Percentiles rank a stretch among this genome's conserved stretches.
These are phyloP conservation scores for Pachyrhizus erosus DNA, from an alignment of 306 rosid species.

Conservation along the genomic window DNA sequence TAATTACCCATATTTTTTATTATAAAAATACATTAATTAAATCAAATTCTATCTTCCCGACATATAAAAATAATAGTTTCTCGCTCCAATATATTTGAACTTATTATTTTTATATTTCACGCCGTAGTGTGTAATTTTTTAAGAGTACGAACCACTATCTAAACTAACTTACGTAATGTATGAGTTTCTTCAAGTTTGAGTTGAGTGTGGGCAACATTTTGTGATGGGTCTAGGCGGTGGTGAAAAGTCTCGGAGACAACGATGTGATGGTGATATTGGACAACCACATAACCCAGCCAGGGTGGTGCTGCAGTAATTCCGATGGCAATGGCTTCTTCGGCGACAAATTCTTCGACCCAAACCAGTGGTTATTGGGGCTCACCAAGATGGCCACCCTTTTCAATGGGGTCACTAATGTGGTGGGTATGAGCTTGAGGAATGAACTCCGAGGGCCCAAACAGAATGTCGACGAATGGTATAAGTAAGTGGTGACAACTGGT, in stretches of 20 bases:
- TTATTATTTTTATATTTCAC: background rate
- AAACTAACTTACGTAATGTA: background rate
- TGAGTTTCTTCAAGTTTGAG: background rate
- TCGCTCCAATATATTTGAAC: no score
- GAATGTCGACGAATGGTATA: slow-evolving; percentile 79
- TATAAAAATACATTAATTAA: no score
- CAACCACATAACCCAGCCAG: slow-evolving; percentile 78
- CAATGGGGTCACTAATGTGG: slow-evolving; percentile 62
- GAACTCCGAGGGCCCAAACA: slow-evolving; percentile 90
- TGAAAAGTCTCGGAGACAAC: slow-evolving; percentile 61
- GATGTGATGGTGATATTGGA: slow-evolving; percentile 84
- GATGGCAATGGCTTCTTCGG: slow-evolving; percentile 88
- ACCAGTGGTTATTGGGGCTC: slow-evolving; percentile 72
- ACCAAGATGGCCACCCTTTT: slow-evolving; percentile 82
- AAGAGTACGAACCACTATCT: background rate
- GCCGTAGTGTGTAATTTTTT: background rate
- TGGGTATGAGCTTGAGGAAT: slow-evolving; percentile 90
- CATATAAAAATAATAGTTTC: no score
- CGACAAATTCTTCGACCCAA: slow-evolving; percentile 70
- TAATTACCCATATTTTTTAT: no score
- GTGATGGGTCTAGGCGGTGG: slow-evolving; percentile 60
- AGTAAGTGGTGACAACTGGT: slow-evolving; percentile 43
- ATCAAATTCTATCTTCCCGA: no score
- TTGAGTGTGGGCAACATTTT: background rate
- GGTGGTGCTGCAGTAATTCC: slow-evolving; percentile 77